These are phyloP conservation scores for Eucalyptus paniculata DNA, from an alignment of 345 rosid species.

Conservation along the genomic window DNA sequence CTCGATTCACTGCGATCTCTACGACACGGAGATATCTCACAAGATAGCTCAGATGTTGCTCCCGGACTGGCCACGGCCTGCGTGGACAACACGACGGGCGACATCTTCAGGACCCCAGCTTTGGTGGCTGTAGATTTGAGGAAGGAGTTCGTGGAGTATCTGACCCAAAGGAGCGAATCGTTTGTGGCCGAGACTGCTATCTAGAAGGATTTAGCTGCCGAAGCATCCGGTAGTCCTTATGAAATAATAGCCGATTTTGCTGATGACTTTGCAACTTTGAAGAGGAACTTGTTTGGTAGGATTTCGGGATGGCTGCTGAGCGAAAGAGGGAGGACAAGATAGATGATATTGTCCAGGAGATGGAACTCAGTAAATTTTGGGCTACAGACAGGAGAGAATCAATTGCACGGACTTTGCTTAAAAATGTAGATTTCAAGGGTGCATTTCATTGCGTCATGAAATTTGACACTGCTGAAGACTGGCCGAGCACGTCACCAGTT, in stretches of 20 bases:
- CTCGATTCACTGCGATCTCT: slow-evolving; percentile 47
- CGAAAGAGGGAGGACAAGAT: slow-evolving; percentile 82
- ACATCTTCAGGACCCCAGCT: slow-evolving; percentile 53
- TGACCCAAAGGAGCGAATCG: slow-evolving; percentile 58
- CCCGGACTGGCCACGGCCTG: slow-evolving; percentile 73
- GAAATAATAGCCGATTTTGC: slow-evolving; percentile 55
- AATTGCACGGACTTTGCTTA: slow-evolving; percentile 44
- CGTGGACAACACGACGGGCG: slow-evolving; percentile 85
- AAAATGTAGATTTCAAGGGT: slow-evolving; percentile 67
- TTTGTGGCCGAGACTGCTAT: slow-evolving; percentile 69
- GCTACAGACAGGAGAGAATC: slow-evolving; percentile 39
- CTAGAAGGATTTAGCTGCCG: slow-evolving; percentile 33
- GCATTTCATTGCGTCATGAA: slow-evolving; percentile 56
- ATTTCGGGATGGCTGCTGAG: slow-evolving; percentile 84
- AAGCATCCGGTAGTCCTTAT: slow-evolving; percentile 52
- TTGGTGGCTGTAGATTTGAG: slow-evolving; percentile 70
- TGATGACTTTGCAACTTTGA: slow-evolving; percentile 62
- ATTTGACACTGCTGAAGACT: slow-evolving; percentile 37
- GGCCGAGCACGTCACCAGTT: slow-evolving; percentile 20
- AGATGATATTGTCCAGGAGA: slow-evolving; percentile 79
- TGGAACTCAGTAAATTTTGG: slow-evolving; percentile 87
- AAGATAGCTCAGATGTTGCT: slow-evolving; percentile 51
- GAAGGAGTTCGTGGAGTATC: slow-evolving; percentile 58
- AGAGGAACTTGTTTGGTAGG: slow-evolving; percentile 64
- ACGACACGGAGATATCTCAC: slow-evolving; percentile 49